Percentiles rank a stretch among this genome's conserved stretches.
These are phyloP conservation scores for Passiflora organensis DNA, from an alignment of 345 rosid species.

Conservation along the genomic window DNA sequence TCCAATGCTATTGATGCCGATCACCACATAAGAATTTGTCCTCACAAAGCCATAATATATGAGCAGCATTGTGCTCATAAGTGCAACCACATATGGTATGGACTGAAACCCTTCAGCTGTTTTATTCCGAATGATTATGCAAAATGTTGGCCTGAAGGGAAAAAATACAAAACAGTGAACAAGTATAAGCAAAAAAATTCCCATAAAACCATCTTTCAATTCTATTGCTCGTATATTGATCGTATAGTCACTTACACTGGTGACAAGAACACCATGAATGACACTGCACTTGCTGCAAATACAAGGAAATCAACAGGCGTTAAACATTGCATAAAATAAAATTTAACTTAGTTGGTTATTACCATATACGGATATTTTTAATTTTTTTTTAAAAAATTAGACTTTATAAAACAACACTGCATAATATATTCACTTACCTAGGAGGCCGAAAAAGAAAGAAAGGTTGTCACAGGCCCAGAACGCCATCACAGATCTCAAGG, in stretches of 20 bases:
- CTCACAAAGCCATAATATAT: conserved; percentile 17
- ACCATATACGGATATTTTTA: no score
- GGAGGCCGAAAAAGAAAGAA: conserved; percentile 13
- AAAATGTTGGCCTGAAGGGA: conserved; percentile 21
- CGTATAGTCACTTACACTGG: conserved; percentile 14
- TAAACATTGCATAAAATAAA: neutral
- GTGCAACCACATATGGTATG: conserved; percentile 20
- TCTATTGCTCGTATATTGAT: neutral
- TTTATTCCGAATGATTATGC: conserved; percentile 16
- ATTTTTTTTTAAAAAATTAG: no score
- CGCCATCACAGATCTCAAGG: conserved; percentile 4
- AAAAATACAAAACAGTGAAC: neutral
- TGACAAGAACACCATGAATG: conserved; percentile 20
- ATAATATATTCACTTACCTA: no score
- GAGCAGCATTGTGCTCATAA: conserved; percentile 13
- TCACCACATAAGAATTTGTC: conserved; percentile 7
- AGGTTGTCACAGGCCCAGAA: conserved; percentile 3
- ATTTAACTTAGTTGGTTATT: no score
- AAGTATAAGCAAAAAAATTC: neutral
- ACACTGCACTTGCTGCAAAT: conserved; percentile 10
- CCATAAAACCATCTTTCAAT: no score
- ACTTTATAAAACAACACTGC: no score
- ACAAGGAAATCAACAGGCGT: neutral
- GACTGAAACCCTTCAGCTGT: conserved; percentile 23
- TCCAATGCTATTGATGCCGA: conserved; percentile 20